A percentile compares a stretch with the other conserved stretches of the same genome.
phyloP scores from a whole-genome alignment of 2,329 filamentous ascomycete genomes.

The Trichophyton simii region DNA sequence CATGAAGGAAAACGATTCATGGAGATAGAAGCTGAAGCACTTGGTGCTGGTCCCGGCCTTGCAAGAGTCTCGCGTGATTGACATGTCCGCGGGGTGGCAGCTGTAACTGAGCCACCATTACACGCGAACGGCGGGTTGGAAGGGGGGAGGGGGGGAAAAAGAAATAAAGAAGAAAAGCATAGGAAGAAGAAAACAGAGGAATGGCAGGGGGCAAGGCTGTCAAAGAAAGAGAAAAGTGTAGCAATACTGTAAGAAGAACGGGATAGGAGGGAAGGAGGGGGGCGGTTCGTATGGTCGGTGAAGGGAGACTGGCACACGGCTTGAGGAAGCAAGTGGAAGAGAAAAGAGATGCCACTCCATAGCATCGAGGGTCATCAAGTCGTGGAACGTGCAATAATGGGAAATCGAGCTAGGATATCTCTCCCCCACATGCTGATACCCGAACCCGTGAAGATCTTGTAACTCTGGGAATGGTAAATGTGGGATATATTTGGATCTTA shows the following conservation, averaged over 20 bases:
- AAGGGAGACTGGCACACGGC: neutral
- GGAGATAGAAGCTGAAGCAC: neutral
- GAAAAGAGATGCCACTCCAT: neutral
- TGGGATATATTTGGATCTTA: neutral
- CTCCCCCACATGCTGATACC: neutral
- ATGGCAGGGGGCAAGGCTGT: neutral
- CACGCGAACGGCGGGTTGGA: neutral
- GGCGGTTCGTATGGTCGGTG: neutral
- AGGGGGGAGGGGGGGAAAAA: neutral
- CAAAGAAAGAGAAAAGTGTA: neutral
- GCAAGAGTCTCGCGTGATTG: neutral
- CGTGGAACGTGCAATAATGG: neutral
- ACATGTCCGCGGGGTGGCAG: neutral
- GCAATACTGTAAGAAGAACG: neutral
- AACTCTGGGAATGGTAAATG: neutral
- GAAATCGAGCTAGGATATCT: neutral
- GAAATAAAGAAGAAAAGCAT: neutral
- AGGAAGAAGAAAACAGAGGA: neutral
- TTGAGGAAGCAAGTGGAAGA: neutral
- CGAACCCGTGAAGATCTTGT: constrained; percentile 1
- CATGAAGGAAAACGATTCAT: neutral
- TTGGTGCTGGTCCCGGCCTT: neutral
- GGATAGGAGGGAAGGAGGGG: neutral
- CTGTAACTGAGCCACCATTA: neutral
- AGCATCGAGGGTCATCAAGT: neutral